Conservation (phyloP, 2,329 filamentous ascomycete species). For the Aspergillus tamarii region DNA sequence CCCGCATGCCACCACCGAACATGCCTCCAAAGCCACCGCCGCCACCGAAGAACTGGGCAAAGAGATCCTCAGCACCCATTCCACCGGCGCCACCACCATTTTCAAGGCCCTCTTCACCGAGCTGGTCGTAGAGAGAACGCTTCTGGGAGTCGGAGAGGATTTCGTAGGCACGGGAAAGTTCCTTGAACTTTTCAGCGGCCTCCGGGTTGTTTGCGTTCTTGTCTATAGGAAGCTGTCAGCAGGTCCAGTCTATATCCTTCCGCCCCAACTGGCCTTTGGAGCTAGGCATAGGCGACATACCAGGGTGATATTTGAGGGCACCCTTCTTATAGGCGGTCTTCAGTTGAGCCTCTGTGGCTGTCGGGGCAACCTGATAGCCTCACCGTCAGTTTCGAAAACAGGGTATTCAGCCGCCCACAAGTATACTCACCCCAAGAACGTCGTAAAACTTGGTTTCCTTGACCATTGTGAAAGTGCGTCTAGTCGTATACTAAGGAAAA, state of each 20-base stretch:
- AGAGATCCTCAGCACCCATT: slow-evolving; percentile 95
- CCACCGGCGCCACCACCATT: slow-evolving; percentile 77
- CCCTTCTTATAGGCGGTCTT: slow-evolving; percentile 96
- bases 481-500: slow-evolving; percentile 22
- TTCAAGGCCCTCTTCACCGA: slow-evolving; percentile 95
- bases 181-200: slow-evolving; percentile 98
- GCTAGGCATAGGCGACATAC: slow-evolving; percentile 60
- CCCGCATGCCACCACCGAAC: slow-evolving; percentile 77
- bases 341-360: slow-evolving; percentile 80
- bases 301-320: slow-evolving; percentile 84
- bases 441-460: slow-evolving; percentile 57
- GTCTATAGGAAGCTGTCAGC: slow-evolving; percentile 57
- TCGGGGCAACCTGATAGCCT: slow-evolving; percentile 68
- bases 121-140: slow-evolving; percentile 91
- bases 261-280: background rate
- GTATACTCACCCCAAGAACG: slow-evolving; percentile 47
- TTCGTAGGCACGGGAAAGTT: slow-evolving; percentile 94
- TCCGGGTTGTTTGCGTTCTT: slow-evolving; percentile 95
- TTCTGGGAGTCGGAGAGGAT: slow-evolving; percentile 90
- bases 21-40: slow-evolving; percentile 74
- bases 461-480: slow-evolving; percentile 47
- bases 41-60: slow-evolving; percentile 93
- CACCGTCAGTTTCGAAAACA: slow-evolving; percentile 26
- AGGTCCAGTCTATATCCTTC: background rate
- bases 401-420: background rate